Base-by-base conservation (phyloP, 371 early-diverging fungal species). In the Mucor sp. region DNA sequence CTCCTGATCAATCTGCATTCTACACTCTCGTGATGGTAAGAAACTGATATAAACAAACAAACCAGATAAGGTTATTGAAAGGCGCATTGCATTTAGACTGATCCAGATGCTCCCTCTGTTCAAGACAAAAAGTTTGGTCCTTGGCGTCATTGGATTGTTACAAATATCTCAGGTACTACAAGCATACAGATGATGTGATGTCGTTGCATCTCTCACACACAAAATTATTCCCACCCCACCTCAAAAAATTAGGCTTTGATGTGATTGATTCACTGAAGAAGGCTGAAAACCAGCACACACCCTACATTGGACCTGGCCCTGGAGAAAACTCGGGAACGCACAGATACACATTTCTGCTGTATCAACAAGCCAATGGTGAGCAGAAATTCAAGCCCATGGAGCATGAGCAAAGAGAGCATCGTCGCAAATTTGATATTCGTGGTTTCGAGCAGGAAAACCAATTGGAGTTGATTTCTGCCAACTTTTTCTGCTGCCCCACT, bases 31-130 rank as follows among this genome's bases (percentile, higher is more conserved):
- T 87, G 41, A 65, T 87, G 84, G 85, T 85, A 79, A 67, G 64
- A 30, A n/a, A 14, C 14, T 11, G 37, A 37, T 6, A 32, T 32
- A 56, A 30, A 56, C 50, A 50, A 50, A 50, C 21, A 50, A 50
- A 12, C 25, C 25, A 21, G 9, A 50, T 50, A 23, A 23, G 25
- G 50, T 9, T 23, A 50, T 25, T 50, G 21, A 50, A 50, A 23
- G 50, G 21, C n/a, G 23, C 23, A n/a, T 12, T 44, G 15, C 41
- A 19, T 63, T 17, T 56, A 85, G 87, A 71, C 78, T 30, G 89
- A 90, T 68, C 89, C 89, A 15, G 90, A 90, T 77, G 90, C 88
- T 9, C 90, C 90, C 4, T 80, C 82, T 44, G 75, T 77, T 23
- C 67, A 67, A 0, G 76, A 88, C 55, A 86, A 80, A 35, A 78